phyloP scores from a whole-genome alignment of 2,329 filamentous ascomycete genomes.

The Penicillium sp. region DNA sequence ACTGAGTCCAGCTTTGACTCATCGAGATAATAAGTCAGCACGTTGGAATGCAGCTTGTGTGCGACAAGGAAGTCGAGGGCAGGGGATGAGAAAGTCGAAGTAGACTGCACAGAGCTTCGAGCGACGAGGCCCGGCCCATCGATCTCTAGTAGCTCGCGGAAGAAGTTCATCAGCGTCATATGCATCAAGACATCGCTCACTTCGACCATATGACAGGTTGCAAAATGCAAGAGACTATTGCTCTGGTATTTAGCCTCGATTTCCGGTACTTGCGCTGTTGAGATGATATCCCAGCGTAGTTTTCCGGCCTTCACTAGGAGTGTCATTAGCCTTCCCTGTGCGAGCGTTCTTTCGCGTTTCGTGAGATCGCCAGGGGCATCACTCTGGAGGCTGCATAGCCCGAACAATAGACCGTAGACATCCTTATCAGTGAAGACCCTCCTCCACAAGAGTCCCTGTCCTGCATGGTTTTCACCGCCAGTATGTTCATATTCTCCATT shows the following conservation, averaged over 20 bases:
- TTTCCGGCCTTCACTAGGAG: constrained; percentile 54
- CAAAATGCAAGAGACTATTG: constrained; percentile 54
- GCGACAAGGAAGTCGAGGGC: constrained; percentile 53
- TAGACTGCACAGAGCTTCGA: constrained; percentile 31
- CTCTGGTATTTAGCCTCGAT: constrained; percentile 48
- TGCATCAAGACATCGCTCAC: constrained; percentile 59
- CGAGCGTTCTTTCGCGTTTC: constrained; percentile 56
- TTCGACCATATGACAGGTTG: constrained; percentile 56
- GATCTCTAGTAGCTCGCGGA: constrained; percentile 51
- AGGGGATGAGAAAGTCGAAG: constrained; percentile 41
- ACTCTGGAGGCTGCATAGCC: constrained; percentile 49
- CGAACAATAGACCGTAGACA: constrained; percentile 57
- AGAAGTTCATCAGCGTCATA: constrained; percentile 59
- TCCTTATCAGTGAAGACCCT: constrained; percentile 60
- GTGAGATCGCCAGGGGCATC: constrained; percentile 41
- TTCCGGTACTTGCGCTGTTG: constrained; percentile 51
- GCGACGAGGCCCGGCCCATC: constrained; percentile 37
- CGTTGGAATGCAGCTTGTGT: constrained; percentile 50
- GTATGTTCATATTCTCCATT: constrained; percentile 22
- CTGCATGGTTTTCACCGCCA: constrained; percentile 27
- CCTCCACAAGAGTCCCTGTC: constrained; percentile 59
- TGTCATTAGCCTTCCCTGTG: constrained; percentile 60
- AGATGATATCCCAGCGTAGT: constrained; percentile 56
- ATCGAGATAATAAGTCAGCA: constrained; percentile 53
- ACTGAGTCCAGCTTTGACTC: constrained; percentile 50